phyloP scores from a whole-genome alignment of 148 eudicot species.

The Cornus controversa region DNA sequence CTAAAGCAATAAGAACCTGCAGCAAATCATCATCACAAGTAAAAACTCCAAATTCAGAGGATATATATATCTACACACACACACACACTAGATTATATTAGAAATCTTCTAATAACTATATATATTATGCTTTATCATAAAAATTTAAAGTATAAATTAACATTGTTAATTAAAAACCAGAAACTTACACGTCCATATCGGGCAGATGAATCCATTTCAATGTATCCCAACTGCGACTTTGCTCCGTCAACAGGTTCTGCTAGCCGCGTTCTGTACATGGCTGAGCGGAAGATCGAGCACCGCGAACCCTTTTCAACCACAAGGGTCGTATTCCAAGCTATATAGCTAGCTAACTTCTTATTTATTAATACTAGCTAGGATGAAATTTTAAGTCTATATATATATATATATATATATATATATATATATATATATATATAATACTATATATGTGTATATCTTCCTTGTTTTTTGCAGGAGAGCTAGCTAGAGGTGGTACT shows the following conservation, averaged over 20 bases:
- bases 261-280: constrained; percentile 32
- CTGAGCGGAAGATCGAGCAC: background rate
- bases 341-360: background rate
- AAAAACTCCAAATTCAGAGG: too few relatives aligned
- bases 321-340: background rate
- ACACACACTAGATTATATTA: too few relatives aligned
- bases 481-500: background rate
- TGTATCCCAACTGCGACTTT: constrained; percentile 29
- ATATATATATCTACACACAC: too few relatives aligned
- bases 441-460: background rate
- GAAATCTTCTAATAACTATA: too few relatives aligned
- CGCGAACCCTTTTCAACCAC: background rate
- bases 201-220: constrained; percentile 55
- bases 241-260: constrained; percentile 24
- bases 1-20: too few relatives aligned
- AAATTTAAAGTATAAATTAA: too few relatives aligned
- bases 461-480: background rate
- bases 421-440: background rate
- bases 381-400: background rate
- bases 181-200: constrained; percentile 74
- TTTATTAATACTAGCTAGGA: background rate
- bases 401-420: background rate
- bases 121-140: too few relatives aligned
- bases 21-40: too few relatives aligned
- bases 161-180: background rate